Percentiles rank a stretch among this genome's conserved stretches.
These are phyloP conservation scores for Diaporthe vexans DNA, from an alignment of 2,329 filamentous ascomycete genomes.

Conservation along the genomic window DNA sequence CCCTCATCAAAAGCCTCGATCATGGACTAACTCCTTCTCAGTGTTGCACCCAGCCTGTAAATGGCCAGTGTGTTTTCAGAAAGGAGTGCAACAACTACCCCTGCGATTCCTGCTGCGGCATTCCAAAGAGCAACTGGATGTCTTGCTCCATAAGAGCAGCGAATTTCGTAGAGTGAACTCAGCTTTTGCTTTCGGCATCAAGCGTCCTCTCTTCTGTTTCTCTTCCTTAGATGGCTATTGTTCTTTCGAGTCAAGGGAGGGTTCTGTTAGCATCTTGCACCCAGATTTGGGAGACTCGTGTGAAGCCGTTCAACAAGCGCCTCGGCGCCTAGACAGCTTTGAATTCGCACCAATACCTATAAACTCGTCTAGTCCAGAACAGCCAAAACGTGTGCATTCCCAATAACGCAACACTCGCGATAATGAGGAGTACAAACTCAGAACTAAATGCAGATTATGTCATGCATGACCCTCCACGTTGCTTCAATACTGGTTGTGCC, in stretches of 20 bases:
- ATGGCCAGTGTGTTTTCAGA: neutral
- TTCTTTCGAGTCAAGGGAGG: neutral
- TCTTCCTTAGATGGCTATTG: neutral
- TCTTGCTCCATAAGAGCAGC: neutral
- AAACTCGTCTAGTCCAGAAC: neutral
- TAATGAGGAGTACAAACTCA: neutral
- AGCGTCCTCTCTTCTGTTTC: neutral
- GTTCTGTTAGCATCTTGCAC: neutral
- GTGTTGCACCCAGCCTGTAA: constrained; percentile 1
- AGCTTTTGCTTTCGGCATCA: neutral
- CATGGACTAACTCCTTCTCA: constrained; percentile 5
- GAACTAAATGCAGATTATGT: neutral
- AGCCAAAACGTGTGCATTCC: neutral
- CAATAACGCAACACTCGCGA: neutral
- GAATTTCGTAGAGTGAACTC: neutral
- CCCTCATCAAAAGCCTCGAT: neutral
- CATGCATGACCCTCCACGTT: neutral
- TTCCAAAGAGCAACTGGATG: neutral
- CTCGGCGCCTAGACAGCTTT: constrained; percentile 12
- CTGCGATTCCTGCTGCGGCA: constrained; percentile 20
- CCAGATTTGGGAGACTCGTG: neutral
- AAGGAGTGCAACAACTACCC: constrained; percentile 23
- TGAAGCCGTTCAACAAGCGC: neutral
- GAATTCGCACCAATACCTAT: neutral
- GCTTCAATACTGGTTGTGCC: neutral